Base-by-base conservation (phyloP, 176 grass and related monocot genomes). In the Pharus latifolius region DNA sequence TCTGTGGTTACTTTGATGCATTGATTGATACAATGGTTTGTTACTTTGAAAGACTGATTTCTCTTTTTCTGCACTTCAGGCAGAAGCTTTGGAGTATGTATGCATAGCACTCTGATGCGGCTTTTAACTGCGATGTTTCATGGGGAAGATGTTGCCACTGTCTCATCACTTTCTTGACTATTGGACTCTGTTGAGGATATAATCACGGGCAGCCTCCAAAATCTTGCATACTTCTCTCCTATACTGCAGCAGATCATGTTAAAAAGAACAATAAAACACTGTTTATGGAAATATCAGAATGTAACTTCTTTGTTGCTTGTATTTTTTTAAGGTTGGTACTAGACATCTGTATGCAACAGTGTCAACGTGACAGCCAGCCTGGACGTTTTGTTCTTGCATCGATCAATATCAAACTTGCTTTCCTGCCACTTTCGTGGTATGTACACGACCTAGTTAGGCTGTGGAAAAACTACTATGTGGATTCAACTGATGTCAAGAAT, bases 211-310 rank as follows among this genome's bases (percentile, higher is more conserved):
- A 74, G 78, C 89, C 56, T 82, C 70, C 77, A 96, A 80, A 60
- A 96, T 92, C 55, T 89, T 76, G 46, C 78, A 62, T 63, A 96
- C 93, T 79, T 87, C 93, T 79, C 61, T 87, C 74, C 83, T 92
- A 54, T 92, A 89, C 93, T 96, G 80, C 83, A 89, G 34, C 26
- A 69, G 66, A 42, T 32, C 67, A 66, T 56, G 35, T 70, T 54
- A 83, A 69, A 31, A 67, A 58, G 55, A 56, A 74, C 33, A 5
- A 70, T 67, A 17, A 85, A 73, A 42, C 63, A 48, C 34, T 79
- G 6, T 66, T 71, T 83, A n/a, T 41, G 46, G 29, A 32, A 86
- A 72, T 2, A 69, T 77, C 14, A 51, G 45, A 51, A 12, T 23
- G 35, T 19, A 34, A 27, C 51, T 47, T 74, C 27, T 55, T 1